Conservation (phyloP, 495 filamentous ascomycete species). For the Penicillium subrubescens region DNA sequence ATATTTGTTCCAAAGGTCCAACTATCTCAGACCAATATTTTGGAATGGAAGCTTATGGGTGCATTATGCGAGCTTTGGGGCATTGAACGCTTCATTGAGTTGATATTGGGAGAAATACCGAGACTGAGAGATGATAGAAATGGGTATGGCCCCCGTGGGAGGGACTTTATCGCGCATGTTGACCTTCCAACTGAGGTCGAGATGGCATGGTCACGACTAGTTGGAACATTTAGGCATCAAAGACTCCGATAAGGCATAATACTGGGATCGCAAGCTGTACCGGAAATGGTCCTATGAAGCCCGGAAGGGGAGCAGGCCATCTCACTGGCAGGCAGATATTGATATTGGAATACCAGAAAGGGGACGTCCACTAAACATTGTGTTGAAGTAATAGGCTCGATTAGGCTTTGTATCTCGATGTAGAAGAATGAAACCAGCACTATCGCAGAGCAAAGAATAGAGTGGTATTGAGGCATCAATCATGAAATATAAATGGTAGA, state of each 20-base stretch:
- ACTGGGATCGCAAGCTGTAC: not conserved
- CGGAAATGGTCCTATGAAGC: too few species aligned
- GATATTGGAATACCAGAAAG: too few species aligned
- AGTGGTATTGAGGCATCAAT: not conserved
- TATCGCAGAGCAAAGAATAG: not conserved
- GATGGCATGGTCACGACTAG: slow-evolving; percentile 25
- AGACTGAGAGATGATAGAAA: slow-evolving; percentile 37
- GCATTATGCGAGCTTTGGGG: slow-evolving; percentile 24
- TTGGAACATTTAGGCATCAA: not conserved
- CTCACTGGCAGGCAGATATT: too few species aligned
- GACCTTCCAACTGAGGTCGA: slow-evolving; percentile 34
- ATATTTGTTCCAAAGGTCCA: slow-evolving; percentile 31
- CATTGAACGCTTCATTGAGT: slow-evolving; percentile 27
- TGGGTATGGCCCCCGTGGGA: slow-evolving; percentile 40
- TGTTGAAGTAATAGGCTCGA: too few species aligned
- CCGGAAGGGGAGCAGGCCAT: not conserved
- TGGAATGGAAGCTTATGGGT: not conserved
- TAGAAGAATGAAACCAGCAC: not conserved
- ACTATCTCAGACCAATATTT: slow-evolving; percentile 3
- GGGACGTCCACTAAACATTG: too few species aligned
- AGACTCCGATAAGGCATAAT: not conserved
- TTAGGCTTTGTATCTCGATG: not conserved
- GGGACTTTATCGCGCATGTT: slow-evolving; percentile 40
- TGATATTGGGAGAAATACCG: slow-evolving; percentile 37
- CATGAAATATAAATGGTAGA: not conserved